Conservation (phyloP, 495 filamentous ascomycete genomes). For the Hyaloscypha bicolor region DNA sequence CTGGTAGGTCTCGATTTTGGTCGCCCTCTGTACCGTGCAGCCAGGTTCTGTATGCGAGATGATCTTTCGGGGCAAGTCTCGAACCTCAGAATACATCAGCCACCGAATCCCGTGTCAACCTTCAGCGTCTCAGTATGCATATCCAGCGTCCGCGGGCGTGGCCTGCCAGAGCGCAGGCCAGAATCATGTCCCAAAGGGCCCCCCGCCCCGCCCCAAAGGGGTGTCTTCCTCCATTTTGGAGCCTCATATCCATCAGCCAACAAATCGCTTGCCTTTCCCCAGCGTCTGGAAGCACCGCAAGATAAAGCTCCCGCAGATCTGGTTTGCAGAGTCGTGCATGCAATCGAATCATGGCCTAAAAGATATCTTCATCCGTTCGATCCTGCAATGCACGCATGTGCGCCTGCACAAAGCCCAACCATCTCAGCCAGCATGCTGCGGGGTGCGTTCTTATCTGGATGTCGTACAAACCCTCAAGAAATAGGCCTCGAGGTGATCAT, state of each 20-base stretch:
- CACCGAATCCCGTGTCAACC: too few relatives aligned
- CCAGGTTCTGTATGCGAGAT: too few relatives aligned
- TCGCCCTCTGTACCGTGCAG: neutral
- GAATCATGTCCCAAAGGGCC: neutral
- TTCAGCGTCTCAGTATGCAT: neutral
- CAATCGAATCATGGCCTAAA: neutral
- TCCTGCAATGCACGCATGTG: neutral
- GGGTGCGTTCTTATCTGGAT: neutral
- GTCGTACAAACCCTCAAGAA: conserved; percentile 5
- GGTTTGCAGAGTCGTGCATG: neutral
- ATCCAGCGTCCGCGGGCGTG: neutral
- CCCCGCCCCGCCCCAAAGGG: too few relatives aligned
- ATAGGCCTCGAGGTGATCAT: neutral
- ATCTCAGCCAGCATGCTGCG: neutral
- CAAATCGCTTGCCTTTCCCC: neutral
- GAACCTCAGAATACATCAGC: too few relatives aligned
- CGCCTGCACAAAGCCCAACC: neutral
- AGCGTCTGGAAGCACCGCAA: neutral
- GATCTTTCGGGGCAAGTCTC: too few relatives aligned
- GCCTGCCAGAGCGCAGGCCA: too few relatives aligned
- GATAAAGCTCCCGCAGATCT: neutral
- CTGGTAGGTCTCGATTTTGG: neutral
- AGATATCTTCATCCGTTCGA: neutral
- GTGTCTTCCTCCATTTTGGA: neutral
- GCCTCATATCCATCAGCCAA: neutral